Evolutionary conservation across 2,329 filamentous ascomycete species (phyloP).

Genomic region (Helminthosporium solani): DNA sequence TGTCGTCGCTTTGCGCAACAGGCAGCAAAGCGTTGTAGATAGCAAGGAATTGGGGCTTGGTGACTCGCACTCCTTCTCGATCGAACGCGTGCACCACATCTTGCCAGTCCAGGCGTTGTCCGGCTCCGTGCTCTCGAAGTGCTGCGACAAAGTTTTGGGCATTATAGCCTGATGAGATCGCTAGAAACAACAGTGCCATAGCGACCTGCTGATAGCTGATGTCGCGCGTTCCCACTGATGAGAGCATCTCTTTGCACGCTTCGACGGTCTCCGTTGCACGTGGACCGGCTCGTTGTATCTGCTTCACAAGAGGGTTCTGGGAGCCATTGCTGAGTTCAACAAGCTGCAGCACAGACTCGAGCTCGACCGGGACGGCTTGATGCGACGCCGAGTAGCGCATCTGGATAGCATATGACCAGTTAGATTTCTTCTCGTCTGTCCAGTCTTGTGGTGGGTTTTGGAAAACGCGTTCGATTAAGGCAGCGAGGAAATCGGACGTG

Average conservation of each 20-base stretch:
- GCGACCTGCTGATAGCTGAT: conserved; percentile 82
- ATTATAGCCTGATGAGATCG: conserved; percentile 63
- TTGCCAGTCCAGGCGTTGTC: conserved; percentile 62
- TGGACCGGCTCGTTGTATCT: conserved; percentile 72
- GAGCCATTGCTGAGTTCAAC: conserved; percentile 63
- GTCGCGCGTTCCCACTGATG: conserved; percentile 59
- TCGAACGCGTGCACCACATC: conserved; percentile 79
- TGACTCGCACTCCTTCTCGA: conserved; percentile 71
- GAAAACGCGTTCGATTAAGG: conserved; percentile 82
- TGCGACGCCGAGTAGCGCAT: conserved; percentile 65
- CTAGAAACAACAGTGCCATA: conserved; percentile 71
- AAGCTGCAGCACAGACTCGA: conserved; percentile 70
- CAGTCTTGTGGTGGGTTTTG: conserved; percentile 85
- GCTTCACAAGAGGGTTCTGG: conserved; percentile 60
- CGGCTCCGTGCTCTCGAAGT: conserved; percentile 56
- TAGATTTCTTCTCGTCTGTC: conserved; percentile 70
- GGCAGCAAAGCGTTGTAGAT: conserved; percentile 78
- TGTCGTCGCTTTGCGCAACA: conserved; percentile 62
- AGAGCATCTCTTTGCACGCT: conserved; percentile 61
- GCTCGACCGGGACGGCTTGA: conserved; percentile 65
- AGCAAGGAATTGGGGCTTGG: conserved; percentile 75
- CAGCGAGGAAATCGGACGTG: conserved; percentile 68
- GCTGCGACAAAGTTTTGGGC: conserved; percentile 66
- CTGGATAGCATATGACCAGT: conserved; percentile 62
- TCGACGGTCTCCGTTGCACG: conserved; percentile 77